These are phyloP conservation scores for Yarrowia yakushimensis DNA, from an alignment of 805 yeast species.

Conservation along the genomic window DNA sequence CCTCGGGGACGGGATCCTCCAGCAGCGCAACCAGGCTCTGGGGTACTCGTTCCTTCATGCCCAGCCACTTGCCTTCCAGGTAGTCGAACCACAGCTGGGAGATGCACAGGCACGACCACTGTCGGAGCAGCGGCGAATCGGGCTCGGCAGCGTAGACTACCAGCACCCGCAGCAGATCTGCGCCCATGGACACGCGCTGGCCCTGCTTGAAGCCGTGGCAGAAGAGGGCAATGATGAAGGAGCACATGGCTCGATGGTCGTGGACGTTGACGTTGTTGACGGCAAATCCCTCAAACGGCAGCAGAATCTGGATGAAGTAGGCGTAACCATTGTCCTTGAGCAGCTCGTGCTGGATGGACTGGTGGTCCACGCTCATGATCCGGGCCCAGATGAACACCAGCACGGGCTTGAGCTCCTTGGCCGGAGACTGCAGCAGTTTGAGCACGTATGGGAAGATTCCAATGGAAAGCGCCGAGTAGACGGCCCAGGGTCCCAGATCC, in stretches of 20 bases:
- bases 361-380: conserved; percentile 91
- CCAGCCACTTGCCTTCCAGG: conserved; percentile 70
- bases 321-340: conserved; percentile 87
- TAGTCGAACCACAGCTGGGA: conserved; percentile 72
- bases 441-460: conserved; percentile 95
- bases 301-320: conserved; percentile 78
- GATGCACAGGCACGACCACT: conserved; percentile 82
- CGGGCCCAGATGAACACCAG: conserved; percentile 96
- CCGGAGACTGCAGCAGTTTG: conserved; percentile 87
- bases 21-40: conserved; percentile 55
- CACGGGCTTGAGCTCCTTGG: conserved; percentile 91
- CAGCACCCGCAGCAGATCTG: conserved; percentile 67
- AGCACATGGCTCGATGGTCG: conserved; percentile 87
- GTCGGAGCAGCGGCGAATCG: conserved; percentile 81
- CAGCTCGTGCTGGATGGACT: conserved; percentile 85
- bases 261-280: conserved; percentile 51
- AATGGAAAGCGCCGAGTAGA: conserved; percentile 82
- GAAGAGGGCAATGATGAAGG: conserved; percentile 81
- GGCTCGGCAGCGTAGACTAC: conserved; percentile 62
- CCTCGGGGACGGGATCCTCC: conserved; percentile 92
- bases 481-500: conserved; percentile 98
- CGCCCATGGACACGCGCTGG: conserved; percentile 71
- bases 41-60: conserved; percentile 60
- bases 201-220: conserved; percentile 77
- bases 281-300: conserved; percentile 39